These are phyloP conservation scores for Cyberlindnera japonica DNA, from an alignment of 805 yeast genomes.

Conservation along the genomic window DNA sequence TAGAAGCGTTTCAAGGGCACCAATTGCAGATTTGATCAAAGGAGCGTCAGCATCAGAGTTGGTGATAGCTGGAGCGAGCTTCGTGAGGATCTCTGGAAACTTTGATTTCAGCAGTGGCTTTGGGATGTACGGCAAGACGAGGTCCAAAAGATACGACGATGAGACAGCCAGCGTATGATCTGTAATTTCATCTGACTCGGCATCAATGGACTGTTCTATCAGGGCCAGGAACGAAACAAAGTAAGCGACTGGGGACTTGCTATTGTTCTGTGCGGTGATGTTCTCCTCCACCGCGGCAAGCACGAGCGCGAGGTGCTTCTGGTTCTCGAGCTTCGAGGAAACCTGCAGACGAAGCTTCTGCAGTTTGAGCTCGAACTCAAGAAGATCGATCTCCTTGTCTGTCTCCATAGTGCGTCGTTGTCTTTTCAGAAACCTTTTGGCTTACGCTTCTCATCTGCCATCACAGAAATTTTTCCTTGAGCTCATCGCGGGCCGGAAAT, in stretches of 20 bases:
- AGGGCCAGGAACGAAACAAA: conserved; percentile 79
- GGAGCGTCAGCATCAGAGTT: conserved; percentile 72
- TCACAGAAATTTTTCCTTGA: conserved; percentile 6
- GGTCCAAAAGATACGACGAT: conserved; percentile 76
- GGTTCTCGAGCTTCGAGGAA: conserved; percentile 80
- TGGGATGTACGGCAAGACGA: conserved; percentile 73
- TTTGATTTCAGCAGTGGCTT: conserved; percentile 64
- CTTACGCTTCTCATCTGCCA: too few species aligned
- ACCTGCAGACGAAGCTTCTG: conserved; percentile 67
- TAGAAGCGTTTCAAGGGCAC: conserved; percentile 76
- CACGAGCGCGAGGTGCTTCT: conserved; percentile 78
- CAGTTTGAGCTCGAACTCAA: conserved; percentile 51
- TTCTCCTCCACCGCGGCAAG: conserved; percentile 89
- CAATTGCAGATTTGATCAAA: conserved; percentile 75
- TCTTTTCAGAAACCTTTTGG: background rate
- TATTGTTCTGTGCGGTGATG: conserved; percentile 41
- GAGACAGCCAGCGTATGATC: conserved; percentile 68
- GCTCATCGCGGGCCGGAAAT: conserved; percentile 6
- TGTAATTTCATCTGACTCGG: conserved; percentile 44
- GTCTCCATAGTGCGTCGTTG: conserved; percentile 8
- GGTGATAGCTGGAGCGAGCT: conserved; percentile 77
- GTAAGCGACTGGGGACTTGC: conserved; percentile 71
- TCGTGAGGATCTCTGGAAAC: conserved; percentile 72
- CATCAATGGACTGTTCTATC: conserved; percentile 64
- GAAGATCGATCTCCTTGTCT: conserved; percentile 23